Base-by-base conservation (phyloP, 2,329 filamentous ascomycete genomes). In the Proliferodiscus dingleyae region DNA sequence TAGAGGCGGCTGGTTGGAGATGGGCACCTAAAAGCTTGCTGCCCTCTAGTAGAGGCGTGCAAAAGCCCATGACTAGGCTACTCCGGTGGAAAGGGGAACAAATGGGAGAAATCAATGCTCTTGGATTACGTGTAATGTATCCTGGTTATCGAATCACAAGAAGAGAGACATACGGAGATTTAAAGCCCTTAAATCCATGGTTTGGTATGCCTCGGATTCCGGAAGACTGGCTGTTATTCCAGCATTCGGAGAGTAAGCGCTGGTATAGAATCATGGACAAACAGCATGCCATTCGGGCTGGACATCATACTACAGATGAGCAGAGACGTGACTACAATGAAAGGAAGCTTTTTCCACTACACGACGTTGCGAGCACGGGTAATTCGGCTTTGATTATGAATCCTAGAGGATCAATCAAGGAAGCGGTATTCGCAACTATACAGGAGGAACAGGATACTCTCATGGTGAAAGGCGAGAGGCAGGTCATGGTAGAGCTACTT, bases 11-110 rank as follows among this genome's bases (percentile, higher is more conserved):
- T 4, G 61, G 59, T 1, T 64, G 56, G 54, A 47, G 57, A 33
- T 64, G 62, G 60, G 61, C 59, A 3, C 57, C 59, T 11, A 22
- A 37, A 22, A 44, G 36, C 15, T 41, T 52, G 9, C 24, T 52
- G 3, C 24, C n/a, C 5, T 23, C 34, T 2, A 13, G 37, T 18
- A 36, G n/a, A 3, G 22, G 28, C 10, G 16, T 49, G 13, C 24
- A 28, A 3, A 7, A 6, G 4, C 2, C 21, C 4, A 44, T 13
- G 7, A 43, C 16, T 3, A 24, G 44, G 2, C 16, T 39, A 19
- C 5, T 37, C 1, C 6, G 24, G 7, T 41, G 24, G 29, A 8
- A 4, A 16, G 36, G 32, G 7, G 2, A 22, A 8, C 3, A 43
- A 18, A 33, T 45, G 18, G 48, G 33, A 15, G 37, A 24, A 4